Conservation (phyloP, 2,329 filamentous ascomycete species). For the Alternaria consortialis region DNA sequence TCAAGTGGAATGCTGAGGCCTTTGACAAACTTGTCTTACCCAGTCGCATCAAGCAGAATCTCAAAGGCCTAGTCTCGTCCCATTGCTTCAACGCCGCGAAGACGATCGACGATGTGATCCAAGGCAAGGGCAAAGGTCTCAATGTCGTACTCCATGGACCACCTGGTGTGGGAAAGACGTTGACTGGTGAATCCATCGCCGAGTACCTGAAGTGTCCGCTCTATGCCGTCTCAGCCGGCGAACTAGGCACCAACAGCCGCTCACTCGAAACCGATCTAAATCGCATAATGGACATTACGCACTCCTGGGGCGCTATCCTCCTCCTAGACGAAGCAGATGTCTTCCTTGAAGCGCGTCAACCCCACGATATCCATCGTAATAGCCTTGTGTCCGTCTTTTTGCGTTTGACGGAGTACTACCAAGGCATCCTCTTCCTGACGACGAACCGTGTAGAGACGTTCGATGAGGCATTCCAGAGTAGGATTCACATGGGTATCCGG, state of each 20-base stretch:
- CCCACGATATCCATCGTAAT: constrained; percentile 85
- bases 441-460: constrained; percentile 90
- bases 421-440: constrained; percentile 88
- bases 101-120: constrained; percentile 77
- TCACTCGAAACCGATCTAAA: constrained; percentile 79
- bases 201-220: constrained; percentile 83
- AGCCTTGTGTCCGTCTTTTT: constrained; percentile 88
- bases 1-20: constrained; percentile 83
- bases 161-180: constrained; percentile 86
- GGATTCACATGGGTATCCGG: constrained; percentile 84
- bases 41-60: constrained; percentile 67
- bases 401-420: constrained; percentile 87
- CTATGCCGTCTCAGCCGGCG: constrained; percentile 83
- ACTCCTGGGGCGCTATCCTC: constrained; percentile 85
- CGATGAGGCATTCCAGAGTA: constrained; percentile 83
- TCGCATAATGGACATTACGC: constrained; percentile 85
- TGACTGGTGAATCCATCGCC: constrained; percentile 86
- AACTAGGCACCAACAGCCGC: constrained; percentile 77
- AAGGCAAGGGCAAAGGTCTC: constrained; percentile 85
- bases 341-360: constrained; percentile 77
- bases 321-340: constrained; percentile 77
- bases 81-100: constrained; percentile 84
- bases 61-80: constrained; percentile 82
- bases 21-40: constrained; percentile 83
- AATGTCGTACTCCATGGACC: constrained; percentile 80